Base-by-base conservation (phyloP, 139 green algal genomes). In the Closterium sp. region DNA sequence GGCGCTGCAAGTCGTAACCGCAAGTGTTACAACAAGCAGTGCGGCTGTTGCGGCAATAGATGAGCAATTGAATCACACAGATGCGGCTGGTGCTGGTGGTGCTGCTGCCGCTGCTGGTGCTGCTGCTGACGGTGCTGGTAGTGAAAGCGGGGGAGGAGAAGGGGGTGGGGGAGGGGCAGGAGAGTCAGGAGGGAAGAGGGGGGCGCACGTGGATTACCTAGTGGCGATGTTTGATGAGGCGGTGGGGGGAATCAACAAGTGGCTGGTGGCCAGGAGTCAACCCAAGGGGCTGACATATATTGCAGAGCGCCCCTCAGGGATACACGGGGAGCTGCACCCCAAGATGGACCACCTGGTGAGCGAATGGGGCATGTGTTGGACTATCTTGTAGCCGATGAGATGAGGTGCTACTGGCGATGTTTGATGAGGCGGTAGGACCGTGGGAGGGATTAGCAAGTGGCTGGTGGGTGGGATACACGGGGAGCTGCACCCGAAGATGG, bases 261-360 rank as follows among this genome's bases (percentile, higher is more conserved):
- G 93, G 91, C 94, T 98, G 93, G 83, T 98, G 85, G 86, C 85
- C 85, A 87, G 34, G 34, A 88, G 84, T 6, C 21, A 43, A 16
- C 91, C 91, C 19, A 84, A 19, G 12, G 36, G 94, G 36, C n/a
- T 96, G 86, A 92, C 86, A 32, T 97, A 96, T 34, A 89, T 97
- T 19, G 94, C 84, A 2, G 96, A 97, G 84, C 83, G 92, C 32
- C 33, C 91, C 8, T 31, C n/a, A 23, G 38, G 92, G 33, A 30
- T 21, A 33, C 8, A 31, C 9, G 87, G 43, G 21, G 33, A 85
- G 34, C 12, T 90, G 10, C 43, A 90, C 30, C 91, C 89, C 84
- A 94, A 94, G 88, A 97, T 97, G 94, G 95, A 97, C 86, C 96
- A 97, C 89, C 93, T 98, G 66, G 93, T 93, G 55, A 88, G 84